phyloP scores from a whole-genome alignment of 2,329 filamentous ascomycete genomes.

The Teratosphaeria viscida region DNA sequence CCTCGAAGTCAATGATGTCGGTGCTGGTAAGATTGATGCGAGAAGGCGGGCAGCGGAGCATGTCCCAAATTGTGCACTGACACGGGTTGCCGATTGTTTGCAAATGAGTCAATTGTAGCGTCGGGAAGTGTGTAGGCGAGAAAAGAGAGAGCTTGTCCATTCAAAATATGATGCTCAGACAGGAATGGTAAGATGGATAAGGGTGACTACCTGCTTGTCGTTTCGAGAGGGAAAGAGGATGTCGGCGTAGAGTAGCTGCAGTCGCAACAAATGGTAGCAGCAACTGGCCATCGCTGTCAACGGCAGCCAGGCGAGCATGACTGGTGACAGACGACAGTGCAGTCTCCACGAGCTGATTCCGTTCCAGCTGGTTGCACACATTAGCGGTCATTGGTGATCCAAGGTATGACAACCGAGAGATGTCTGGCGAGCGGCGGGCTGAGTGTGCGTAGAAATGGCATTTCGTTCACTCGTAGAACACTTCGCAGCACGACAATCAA shows the following conservation, averaged over 20 bases:
- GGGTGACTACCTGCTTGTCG: neutral
- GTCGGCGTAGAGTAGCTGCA: neutral
- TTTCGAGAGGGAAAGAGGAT: neutral
- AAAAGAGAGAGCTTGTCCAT: neutral
- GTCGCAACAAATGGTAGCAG: neutral
- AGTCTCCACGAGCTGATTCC: too few relatives aligned
- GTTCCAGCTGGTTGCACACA: too few relatives aligned
- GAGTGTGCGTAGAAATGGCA: too few relatives aligned
- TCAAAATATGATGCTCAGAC: neutral
- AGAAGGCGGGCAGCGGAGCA: conserved; percentile 22
- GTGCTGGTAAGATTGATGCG: conserved; percentile 18
- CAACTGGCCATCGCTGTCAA: neutral
- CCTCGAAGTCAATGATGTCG: conserved; percentile 19
- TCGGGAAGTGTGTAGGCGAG: neutral
- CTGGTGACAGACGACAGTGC: too few relatives aligned
- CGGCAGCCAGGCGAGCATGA: neutral
- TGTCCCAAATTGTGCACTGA: conserved; percentile 1
- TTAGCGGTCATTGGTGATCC: too few relatives aligned
- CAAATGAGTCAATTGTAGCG: neutral
- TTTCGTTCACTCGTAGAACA: too few relatives aligned
- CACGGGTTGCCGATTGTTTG: neutral
- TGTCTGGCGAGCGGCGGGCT: too few relatives aligned
- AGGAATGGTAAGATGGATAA: neutral
- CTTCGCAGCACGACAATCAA: too few relatives aligned
- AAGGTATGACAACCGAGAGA: too few relatives aligned